Conservation (phyloP, 305 asterid species). For the Stenogyne calaminthoides region DNA sequence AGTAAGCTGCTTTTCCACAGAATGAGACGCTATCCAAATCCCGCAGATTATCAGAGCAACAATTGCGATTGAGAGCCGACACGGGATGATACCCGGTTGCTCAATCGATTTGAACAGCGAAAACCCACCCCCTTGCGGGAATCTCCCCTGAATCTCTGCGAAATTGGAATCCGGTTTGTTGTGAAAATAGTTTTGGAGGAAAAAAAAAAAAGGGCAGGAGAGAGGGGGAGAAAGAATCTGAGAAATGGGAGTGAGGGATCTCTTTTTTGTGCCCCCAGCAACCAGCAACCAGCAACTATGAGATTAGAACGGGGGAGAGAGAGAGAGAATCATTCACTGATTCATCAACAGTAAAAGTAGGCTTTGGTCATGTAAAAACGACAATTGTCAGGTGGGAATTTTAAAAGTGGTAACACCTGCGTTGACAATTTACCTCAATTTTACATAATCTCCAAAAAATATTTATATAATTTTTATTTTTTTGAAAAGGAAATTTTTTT, state of each 20-base stretch:
- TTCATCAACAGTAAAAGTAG: constrained; percentile 31
- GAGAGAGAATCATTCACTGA: constrained; percentile 28
- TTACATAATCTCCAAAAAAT: no score
- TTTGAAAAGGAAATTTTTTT: no score
- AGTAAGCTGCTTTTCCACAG: constrained; percentile 29
- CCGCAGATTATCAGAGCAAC: constrained; percentile 22
- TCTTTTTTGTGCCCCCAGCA: constrained; percentile 19
- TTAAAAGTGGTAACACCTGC: background rate
- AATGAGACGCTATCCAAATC: constrained; percentile 26
- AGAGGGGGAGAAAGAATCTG: constrained; percentile 14
- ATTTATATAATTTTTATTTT: no score
- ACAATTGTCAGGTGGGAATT: constrained; percentile 21
- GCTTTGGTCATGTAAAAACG: constrained; percentile 35
- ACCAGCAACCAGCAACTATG: constrained; percentile 22
- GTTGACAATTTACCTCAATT: constrained; percentile 16
- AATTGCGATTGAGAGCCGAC: constrained; percentile 32
- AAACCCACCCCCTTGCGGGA: constrained; percentile 42
- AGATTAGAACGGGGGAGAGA: constrained; percentile 26
- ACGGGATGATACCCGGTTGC: constrained; percentile 20
- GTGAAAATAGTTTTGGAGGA: background rate
- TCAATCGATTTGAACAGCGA: constrained; percentile 25
- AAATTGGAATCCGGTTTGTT: constrained; percentile 29
- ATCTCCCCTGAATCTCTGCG: constrained; percentile 22
- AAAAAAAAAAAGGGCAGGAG: background rate
- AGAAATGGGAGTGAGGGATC: constrained; percentile 30